Evolutionary conservation across 2,329 filamentous ascomycete species (phyloP), one percentile per base, ranked within the genome.

Genomic region (Aspergillus fischeri): DNA sequence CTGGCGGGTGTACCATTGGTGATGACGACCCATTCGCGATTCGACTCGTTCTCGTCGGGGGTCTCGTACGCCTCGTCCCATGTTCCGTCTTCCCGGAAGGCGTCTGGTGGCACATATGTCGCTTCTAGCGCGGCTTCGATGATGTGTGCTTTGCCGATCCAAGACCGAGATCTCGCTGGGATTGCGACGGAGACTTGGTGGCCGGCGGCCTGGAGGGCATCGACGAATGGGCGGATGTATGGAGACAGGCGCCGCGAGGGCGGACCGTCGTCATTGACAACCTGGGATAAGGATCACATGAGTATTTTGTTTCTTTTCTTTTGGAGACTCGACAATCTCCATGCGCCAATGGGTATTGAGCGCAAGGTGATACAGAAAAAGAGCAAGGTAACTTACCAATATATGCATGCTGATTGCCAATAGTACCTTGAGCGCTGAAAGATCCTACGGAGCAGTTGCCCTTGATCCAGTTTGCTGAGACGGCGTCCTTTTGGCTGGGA

Each of bases 61-160:
- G 49, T 41, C 20, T 47, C 21, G 44, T 24, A 59, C 45, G 52
- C 29, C 7, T 65, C 59, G 52, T 70, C 61, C 87, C 87, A 74
- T 44, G 70, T 67, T 54, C 88, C 85, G 51, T 84, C 82, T 59
- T 81, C 71, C 56, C 73, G 73, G 29, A 85, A 78, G 8, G 80
- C 79, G 41, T 77, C 77, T 0, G 83, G 83, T 4, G 86, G 87
- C 74, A 91, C 94, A 78, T 93, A 95, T 44, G 83, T 80, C 6
- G 91, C 91, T 73, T 87, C 90, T 60, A 94, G 82, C 1, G 88
- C 86, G 73, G 92, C 87, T 61, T 92, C 92, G 68, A 96, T 92
- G 70, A 97, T 88, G 76, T 97, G 92, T 1, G 92, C 92, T 79
- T 97, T 97, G 65, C 91, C 92, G 70, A 97, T 96, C 92, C 92